These are phyloP conservation scores for Hanseniaspora nectarophila DNA, from an alignment of 805 yeast genomes.

Conservation along the genomic window DNA sequence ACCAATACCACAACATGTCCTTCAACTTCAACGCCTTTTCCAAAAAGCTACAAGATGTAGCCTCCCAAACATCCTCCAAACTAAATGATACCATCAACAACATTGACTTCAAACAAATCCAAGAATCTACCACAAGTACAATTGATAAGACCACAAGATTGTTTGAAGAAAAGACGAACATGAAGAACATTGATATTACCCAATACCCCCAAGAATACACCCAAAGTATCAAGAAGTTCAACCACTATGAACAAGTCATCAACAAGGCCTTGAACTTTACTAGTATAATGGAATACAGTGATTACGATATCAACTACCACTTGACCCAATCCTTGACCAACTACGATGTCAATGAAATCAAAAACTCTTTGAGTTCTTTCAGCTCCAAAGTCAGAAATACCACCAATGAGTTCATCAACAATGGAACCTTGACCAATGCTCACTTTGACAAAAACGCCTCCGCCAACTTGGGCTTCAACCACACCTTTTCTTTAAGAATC, in stretches of 20 bases:
- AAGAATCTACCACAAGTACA: conserved; percentile 47
- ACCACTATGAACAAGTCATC: conserved; percentile 30
- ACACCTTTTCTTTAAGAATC: conserved; percentile 9
- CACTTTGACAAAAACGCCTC: not conserved
- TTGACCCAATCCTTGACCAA: conserved; percentile 3
- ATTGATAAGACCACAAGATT: conserved; percentile 72
- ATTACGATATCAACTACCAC: conserved; percentile 7
- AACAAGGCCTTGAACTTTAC: conserved; percentile 8
- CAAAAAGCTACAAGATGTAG: conserved; percentile 25
- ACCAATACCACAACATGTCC: conserved; percentile 19
- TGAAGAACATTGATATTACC: conserved; percentile 61
- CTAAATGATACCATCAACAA: conserved; percentile 20
- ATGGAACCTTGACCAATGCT: conserved; percentile 12
- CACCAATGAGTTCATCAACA: conserved; percentile 11
- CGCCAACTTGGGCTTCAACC: conserved; percentile 7
- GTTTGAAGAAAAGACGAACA: conserved; percentile 69
- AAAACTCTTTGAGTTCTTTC: conserved; percentile 2
- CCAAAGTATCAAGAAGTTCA: conserved; percentile 34
- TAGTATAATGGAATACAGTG: conserved; percentile 8
- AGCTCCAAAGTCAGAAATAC: conserved; percentile 8
- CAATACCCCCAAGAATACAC: conserved; percentile 75
- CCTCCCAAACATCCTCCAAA: conserved; percentile 17
- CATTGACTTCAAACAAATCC: conserved; percentile 33
- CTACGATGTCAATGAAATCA: conserved; percentile 11
- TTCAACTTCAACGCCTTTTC: conserved; percentile 26